Evolutionary conservation across 73 alveolate genomes (phyloP), one percentile per base, ranked within the genome.

Genomic region (Breviolum minutum): DNA sequence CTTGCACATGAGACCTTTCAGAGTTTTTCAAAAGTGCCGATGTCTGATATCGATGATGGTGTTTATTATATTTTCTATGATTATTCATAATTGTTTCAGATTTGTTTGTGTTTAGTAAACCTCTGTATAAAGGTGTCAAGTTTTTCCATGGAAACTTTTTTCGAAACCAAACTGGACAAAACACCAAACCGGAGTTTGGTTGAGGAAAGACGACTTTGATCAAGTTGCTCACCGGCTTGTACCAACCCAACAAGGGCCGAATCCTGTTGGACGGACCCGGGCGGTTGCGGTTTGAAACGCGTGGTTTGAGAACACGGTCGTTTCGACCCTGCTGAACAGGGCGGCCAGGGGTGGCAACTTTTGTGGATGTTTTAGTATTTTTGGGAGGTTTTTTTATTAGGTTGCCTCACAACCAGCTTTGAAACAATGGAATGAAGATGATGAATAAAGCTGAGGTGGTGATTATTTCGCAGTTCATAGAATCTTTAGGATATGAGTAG

Each of bases 171-270:
- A 8, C 30, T 70, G 8, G 29, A 12, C 16, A 26, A 70, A 70
- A 9, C 22, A 17, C 40, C 26, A 22, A 71, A 17, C 30, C 40
- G 26, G 26, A 71, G 40, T 71, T 8, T 20, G n/a, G 48, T 17
- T 13, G 27, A 80, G 88, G 92, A 14, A 91, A 91, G 80, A 91
- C 97, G 48, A 91, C 97, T 64, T 81, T 92, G 98, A 92, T 92
- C 98, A 92, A 92, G 81, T 90, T 92, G 76, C 90, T 92, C 63
- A 74, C 98, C 12, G 98, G 98, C 68, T 27, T 92, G 61, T 92
- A 92, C 98, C 98, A 92, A 68, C 98, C 98, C 22, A 62, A 68
- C 91, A 73, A 92, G 90, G 98, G 98, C 91, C 54, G 66, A 54
- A 92, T 92, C 84, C 68, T 92, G 82, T 80, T 92, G 26, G 98